These are phyloP conservation scores for Ricinus communis DNA, from an alignment of 345 rosid genomes.

Conservation along the genomic window DNA sequence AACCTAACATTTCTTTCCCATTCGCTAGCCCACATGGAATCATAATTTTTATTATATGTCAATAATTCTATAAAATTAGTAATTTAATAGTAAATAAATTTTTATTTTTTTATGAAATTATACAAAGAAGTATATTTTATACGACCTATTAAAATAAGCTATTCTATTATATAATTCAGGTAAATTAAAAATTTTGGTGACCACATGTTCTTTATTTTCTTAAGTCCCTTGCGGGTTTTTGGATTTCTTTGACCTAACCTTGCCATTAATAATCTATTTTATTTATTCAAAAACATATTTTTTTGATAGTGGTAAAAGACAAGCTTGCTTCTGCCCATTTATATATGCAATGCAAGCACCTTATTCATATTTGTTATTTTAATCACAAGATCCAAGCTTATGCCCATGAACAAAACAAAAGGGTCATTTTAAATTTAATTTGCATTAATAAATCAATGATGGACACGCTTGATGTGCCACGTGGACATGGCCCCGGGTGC, in stretches of 20 bases:
- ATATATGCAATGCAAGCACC: background rate
- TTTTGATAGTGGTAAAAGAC: conserved; percentile 30
- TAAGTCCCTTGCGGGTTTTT: conserved; percentile 4
- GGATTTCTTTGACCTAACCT: conserved; percentile 38
- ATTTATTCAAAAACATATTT: background rate
- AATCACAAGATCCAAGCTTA: conserved; percentile 42
- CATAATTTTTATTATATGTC: background rate
- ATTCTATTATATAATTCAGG: too few species aligned
- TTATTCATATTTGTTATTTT: conserved; percentile 6
- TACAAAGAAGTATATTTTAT: too few species aligned
- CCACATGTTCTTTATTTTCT: too few species aligned
- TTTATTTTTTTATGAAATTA: too few species aligned
- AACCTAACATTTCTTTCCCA: conserved; percentile 4
- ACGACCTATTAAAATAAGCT: too few species aligned
- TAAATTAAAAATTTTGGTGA: too few species aligned
- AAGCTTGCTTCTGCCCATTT: conserved; percentile 2
- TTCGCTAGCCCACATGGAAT: background rate
- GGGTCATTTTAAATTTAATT: background rate
- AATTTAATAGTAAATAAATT: too few species aligned
- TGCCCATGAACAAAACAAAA: conserved; percentile 4
- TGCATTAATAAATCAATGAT: background rate
- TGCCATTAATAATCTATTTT: conserved; percentile 13
- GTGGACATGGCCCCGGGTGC: conserved; percentile 29
- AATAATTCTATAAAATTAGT: too few species aligned
- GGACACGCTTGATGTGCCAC: conserved; percentile 30